These are phyloP conservation scores for Porphyrellus cyaneotinctus DNA, from an alignment of 768 basidiomycete genomes.

Conservation along the genomic window DNA sequence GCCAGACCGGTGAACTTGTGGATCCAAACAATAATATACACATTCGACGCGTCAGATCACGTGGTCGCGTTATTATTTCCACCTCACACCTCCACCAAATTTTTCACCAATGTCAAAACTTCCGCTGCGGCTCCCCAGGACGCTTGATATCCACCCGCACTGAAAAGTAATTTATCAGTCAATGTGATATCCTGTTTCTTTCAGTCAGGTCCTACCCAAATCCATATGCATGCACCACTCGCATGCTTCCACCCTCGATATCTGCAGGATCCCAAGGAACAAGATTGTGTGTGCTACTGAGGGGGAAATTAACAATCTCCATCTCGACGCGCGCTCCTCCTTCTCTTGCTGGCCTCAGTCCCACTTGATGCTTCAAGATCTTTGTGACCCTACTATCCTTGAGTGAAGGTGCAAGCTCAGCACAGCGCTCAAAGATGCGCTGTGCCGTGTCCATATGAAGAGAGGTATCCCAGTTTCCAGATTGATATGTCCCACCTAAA, in stretches of 20 bases:
- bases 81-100: neutral
- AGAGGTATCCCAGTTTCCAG: slow-evolving; percentile 49
- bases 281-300: slow-evolving; percentile 17
- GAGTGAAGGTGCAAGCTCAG: slow-evolving; percentile 36
- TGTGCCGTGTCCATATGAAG: slow-evolving; percentile 38
- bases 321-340: slow-evolving; percentile 56
- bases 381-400: slow-evolving; percentile 34
- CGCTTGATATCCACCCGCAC: slow-evolving; percentile 37
- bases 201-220: slow-evolving; percentile 40
- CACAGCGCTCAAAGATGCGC: slow-evolving; percentile 46
- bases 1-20: slow-evolving; percentile 13
- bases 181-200: neutral
- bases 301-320: slow-evolving; percentile 38
- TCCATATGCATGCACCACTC: slow-evolving; percentile 57
- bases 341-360: slow-evolving; percentile 51
- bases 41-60: slow-evolving; percentile 30
- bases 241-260: slow-evolving; percentile 22
- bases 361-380: slow-evolving; percentile 53
- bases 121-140: slow-evolving; percentile 45
- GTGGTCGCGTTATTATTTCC: slow-evolving; percentile 25
- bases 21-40: slow-evolving; percentile 28
- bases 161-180: slow-evolving; percentile 17
- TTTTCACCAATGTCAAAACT: slow-evolving; percentile 29
- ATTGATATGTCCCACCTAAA: slow-evolving; percentile 55
- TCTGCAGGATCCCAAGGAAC: slow-evolving; percentile 16